Evolutionary conservation across 2,329 filamentous ascomycete genomes (phyloP).

Genomic region (Cercospora citrullina): DNA sequence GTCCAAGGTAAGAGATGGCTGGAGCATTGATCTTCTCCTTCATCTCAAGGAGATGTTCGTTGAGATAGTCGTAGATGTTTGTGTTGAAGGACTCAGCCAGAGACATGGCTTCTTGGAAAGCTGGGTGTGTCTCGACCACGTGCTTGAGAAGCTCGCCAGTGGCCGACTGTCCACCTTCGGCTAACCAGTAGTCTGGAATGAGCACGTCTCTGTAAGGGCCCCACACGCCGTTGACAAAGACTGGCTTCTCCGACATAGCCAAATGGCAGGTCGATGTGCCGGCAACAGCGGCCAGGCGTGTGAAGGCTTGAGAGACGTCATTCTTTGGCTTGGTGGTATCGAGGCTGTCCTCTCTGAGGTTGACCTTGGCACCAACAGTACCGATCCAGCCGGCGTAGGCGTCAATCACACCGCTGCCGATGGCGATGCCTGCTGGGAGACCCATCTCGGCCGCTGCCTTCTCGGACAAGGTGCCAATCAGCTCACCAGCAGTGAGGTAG

Average conservation of each 20-base stretch:
- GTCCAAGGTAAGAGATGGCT: conserved; percentile 77
- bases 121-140: conserved; percentile 91
- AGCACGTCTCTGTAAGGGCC: conserved; percentile 94
- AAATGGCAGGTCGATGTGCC: conserved; percentile 97
- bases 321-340: conserved; percentile 70
- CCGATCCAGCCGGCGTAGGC: conserved; percentile 99
- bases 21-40: conserved; percentile 68
- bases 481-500: conserved; percentile 87
- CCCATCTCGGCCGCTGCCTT: conserved; percentile 82
- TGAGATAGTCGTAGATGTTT: conserved; percentile 94
- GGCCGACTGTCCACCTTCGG: conserved; percentile 93
- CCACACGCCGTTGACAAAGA: conserved; percentile 96
- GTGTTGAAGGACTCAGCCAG: conserved; percentile 78
- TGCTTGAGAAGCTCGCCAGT: conserved; percentile 94
- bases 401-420: conserved; percentile 96
- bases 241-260: conserved; percentile 88
- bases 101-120: conserved; percentile 76
- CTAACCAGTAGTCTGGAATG: conserved; percentile 91
- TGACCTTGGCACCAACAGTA: conserved; percentile 94
- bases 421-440: conserved; percentile 80
- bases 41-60: conserved; percentile 79
- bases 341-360: conserved; percentile 60
- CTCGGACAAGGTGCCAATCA: conserved; percentile 81
- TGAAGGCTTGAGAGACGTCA: conserved; percentile 89
- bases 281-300: conserved; percentile 86